phyloP scores from a whole-genome alignment of 2,329 filamentous ascomycete genomes.

The Metarhizium rileyi region DNA sequence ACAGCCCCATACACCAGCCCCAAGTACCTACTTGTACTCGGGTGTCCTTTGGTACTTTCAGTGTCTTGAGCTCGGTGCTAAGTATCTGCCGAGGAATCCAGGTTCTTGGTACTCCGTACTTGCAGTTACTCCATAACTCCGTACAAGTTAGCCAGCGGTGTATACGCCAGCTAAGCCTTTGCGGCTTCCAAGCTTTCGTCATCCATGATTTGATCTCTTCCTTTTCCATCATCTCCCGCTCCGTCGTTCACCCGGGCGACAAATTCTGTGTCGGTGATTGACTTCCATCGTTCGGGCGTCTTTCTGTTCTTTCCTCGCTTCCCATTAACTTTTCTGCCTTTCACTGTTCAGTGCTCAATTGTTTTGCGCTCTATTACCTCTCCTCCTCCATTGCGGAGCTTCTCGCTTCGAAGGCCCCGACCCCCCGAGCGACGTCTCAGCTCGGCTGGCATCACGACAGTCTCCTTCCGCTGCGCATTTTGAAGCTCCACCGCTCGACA shows the following conservation, averaged over 20 bases:
- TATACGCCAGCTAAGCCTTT: neutral
- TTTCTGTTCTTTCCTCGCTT: neutral
- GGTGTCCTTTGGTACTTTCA: too few species aligned
- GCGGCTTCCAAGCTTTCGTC: conserved; percentile 5
- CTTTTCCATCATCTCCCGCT: conserved; percentile 7
- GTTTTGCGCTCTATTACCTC: conserved; percentile 2
- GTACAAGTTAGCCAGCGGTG: neutral
- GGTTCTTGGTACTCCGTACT: too few species aligned
- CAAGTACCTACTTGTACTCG: too few species aligned
- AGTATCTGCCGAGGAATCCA: too few species aligned
- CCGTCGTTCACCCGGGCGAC: neutral
- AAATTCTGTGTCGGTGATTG: neutral
- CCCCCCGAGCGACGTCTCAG: conserved; percentile 1
- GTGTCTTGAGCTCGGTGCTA: too few species aligned
- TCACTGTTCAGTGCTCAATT: neutral
- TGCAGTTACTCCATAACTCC: too few species aligned
- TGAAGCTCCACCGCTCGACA: neutral
- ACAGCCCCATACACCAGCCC: too few species aligned
- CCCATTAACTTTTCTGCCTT: neutral
- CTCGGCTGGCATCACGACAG: conserved; percentile 1
- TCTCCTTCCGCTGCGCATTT: neutral
- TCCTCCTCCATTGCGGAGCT: conserved; percentile 2
- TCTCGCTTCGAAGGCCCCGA: conserved; percentile 1
- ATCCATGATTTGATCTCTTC: conserved; percentile 9
- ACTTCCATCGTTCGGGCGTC: neutral